Evolutionary conservation across 345 rosid species (phyloP).

Genomic region (Gossypium turneri): DNA sequence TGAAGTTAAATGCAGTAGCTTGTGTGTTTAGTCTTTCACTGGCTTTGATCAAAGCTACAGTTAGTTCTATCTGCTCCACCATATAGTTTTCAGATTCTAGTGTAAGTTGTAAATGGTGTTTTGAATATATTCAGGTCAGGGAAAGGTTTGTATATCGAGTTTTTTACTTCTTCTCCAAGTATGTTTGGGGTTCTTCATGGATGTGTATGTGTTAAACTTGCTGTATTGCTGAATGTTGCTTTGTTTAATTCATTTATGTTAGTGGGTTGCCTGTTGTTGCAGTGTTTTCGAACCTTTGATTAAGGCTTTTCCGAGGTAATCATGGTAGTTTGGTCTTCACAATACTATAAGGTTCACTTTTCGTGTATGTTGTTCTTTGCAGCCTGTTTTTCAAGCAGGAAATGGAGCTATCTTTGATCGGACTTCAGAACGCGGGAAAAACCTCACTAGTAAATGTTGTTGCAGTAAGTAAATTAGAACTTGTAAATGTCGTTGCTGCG

Average conservation of each 20-base stretch:
- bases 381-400: constrained; percentile 68
- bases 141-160: neutral
- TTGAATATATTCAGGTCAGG: neutral
- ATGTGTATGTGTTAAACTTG: too few relatives aligned
- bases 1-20: neutral
- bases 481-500: constrained; percentile 46
- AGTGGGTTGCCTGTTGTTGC: neutral
- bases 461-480: constrained; percentile 47
- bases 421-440: constrained; percentile 73
- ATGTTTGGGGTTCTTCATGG: too few relatives aligned
- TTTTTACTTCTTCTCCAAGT: neutral
- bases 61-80: neutral
- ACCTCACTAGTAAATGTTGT: constrained; percentile 65
- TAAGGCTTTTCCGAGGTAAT: neutral
- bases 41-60: neutral
- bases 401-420: constrained; percentile 67
- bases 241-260: neutral
- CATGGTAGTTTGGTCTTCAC: neutral
- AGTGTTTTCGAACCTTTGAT: neutral
- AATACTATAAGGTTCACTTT: neutral
- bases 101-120: neutral
- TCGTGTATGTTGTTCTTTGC: constrained; percentile 24
- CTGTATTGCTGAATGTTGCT: neutral
- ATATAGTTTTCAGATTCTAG: neutral
- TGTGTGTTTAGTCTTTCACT: neutral